phyloP scores from a whole-genome alignment of 208 protist species.

The Strigomonas galati region DNA sequence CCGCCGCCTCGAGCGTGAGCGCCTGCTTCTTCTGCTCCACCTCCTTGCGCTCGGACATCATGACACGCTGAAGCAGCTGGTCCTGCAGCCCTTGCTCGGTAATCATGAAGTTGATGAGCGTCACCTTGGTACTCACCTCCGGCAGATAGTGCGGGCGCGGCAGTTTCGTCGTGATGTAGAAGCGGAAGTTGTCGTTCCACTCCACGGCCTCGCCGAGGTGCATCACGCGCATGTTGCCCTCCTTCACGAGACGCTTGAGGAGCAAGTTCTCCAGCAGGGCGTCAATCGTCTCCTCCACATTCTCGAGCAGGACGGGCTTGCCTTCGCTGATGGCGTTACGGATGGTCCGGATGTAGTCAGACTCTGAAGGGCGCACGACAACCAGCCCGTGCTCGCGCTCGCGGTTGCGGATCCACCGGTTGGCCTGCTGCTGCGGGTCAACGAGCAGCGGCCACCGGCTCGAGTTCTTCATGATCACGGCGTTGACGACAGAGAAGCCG shows the following conservation, averaged over 20 bases:
- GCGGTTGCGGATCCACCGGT: slow-evolving; percentile 93
- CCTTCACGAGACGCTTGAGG: slow-evolving; percentile 91
- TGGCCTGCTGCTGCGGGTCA: slow-evolving; percentile 95
- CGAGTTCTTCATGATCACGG: slow-evolving; percentile 91
- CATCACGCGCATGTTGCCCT: slow-evolving; percentile 87
- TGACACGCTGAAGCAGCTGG: slow-evolving; percentile 95
- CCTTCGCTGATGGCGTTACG: slow-evolving; percentile 94
- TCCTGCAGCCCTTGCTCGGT: slow-evolving; percentile 95
- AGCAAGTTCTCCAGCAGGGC: slow-evolving; percentile 97
- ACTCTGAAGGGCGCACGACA: slow-evolving; percentile 76
- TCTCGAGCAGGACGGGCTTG: slow-evolving; percentile 94
- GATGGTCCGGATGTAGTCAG: slow-evolving; percentile 81
- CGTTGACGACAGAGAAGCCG: slow-evolving; percentile 93
- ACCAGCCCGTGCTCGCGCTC: slow-evolving; percentile 86
- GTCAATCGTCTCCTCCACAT: slow-evolving; percentile 95
- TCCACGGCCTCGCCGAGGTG: slow-evolving; percentile 96
- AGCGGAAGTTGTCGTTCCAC: slow-evolving; percentile 94
- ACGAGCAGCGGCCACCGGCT: slow-evolving; percentile 92
- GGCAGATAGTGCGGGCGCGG: slow-evolving; percentile 97
- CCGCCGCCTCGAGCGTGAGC: slow-evolving; percentile 89
- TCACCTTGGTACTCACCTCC: slow-evolving; percentile 96
- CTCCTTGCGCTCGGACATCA: slow-evolving; percentile 92
- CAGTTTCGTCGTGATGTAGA: slow-evolving; percentile 98
- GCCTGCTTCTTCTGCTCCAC: slow-evolving; percentile 96
- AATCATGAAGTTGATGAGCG: slow-evolving; percentile 97